Base-by-base conservation (phyloP, 139 green algal genomes). In the Zygnema cylindricum region DNA sequence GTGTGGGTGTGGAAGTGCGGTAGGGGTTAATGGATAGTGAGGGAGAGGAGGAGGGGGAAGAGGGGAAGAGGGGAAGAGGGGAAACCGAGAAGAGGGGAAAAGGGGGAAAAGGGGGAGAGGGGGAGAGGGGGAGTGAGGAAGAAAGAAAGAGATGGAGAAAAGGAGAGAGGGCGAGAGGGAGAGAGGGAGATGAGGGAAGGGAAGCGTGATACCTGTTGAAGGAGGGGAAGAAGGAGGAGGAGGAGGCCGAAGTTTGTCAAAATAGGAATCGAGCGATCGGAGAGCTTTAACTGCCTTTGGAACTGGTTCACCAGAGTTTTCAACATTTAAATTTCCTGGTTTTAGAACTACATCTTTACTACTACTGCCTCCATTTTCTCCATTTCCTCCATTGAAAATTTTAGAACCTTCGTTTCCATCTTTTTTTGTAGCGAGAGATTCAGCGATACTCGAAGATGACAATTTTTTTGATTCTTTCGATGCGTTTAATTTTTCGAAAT, bases 401-500 rank as follows among this genome's bases (percentile, higher is more conserved):
- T n/a, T n/a, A n/a, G n/a, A n/a, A n/a, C n/a, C n/a, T n/a, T n/a
- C n/a, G n/a, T n/a, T n/a, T n/a, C n/a, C n/a, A n/a, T n/a, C n/a
- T n/a, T n/a, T n/a, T n/a, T n/a, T n/a, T n/a, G n/a, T n/a, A n/a
- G n/a, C n/a, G n/a, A n/a, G n/a, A n/a, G n/a, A n/a, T n/a, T n/a
- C n/a, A n/a, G n/a, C n/a, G n/a, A n/a, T n/a, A n/a, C n/a, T n/a
- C n/a, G n/a, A n/a, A n/a, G n/a, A n/a, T n/a, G n/a, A n/a, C n/a
- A n/a, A n/a, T n/a, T n/a, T n/a, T n/a, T n/a, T n/a, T n/a, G n/a
- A 33, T 35, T 33, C 76, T 83, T 83, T 83, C 0, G 41, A 49
- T 1, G 30, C 76, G 76, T 83, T 83, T n/a, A 83, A 54, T 39
- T 83, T 83, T 33, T 83, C 76, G 76, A 83, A 83, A 54, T 83